These are phyloP conservation scores for Phytophthora multivora DNA, from an alignment of 352 stramenopile species.

Conservation along the genomic window DNA sequence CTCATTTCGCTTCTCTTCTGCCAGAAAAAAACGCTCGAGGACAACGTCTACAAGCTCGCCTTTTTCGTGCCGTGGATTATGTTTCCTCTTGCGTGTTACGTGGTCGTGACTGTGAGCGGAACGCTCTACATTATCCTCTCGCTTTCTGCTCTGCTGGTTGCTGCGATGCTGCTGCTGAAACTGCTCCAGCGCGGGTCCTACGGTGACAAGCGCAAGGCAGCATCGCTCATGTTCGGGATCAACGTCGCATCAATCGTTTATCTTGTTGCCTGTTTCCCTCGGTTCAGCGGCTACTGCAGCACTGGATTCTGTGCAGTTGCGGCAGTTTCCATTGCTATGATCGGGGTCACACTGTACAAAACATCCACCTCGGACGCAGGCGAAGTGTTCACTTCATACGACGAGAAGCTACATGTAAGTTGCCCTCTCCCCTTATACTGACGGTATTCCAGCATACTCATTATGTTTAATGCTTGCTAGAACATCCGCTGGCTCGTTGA, in stretches of 20 bases:
- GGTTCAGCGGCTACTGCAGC: slow-evolving; percentile 39
- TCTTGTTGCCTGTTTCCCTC: slow-evolving; percentile 55
- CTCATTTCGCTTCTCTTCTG: background rate
- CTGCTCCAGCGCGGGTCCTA: slow-evolving; percentile 68
- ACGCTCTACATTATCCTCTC: slow-evolving; percentile 42
- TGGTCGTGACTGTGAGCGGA: slow-evolving; percentile 44
- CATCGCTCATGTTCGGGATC: slow-evolving; percentile 71
- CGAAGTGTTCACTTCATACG: slow-evolving; percentile 68
- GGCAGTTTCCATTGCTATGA: slow-evolving; percentile 34
- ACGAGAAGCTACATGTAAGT: slow-evolving; percentile 68
- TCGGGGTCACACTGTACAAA: slow-evolving; percentile 62
- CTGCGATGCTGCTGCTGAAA: slow-evolving; percentile 48
- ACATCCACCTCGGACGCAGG: slow-evolving; percentile 59
- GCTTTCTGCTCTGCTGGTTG: slow-evolving; percentile 36
- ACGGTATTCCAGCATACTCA: background rate
- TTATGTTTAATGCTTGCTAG: slow-evolving; percentile 14
- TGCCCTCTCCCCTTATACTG: background rate
- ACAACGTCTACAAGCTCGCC: slow-evolving; percentile 72
- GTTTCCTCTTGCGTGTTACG: slow-evolving; percentile 48
- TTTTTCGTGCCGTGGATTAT: slow-evolving; percentile 79
- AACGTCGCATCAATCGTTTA: slow-evolving; percentile 76
- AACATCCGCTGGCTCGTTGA: slow-evolving; percentile 78
- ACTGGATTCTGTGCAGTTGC: slow-evolving; percentile 31
- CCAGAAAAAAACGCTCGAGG: slow-evolving; percentile 66
- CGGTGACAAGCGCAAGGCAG: slow-evolving; percentile 76